Conservation (phyloP, 2,329 filamentous ascomycete genomes). For the Neonectria faginata region DNA sequence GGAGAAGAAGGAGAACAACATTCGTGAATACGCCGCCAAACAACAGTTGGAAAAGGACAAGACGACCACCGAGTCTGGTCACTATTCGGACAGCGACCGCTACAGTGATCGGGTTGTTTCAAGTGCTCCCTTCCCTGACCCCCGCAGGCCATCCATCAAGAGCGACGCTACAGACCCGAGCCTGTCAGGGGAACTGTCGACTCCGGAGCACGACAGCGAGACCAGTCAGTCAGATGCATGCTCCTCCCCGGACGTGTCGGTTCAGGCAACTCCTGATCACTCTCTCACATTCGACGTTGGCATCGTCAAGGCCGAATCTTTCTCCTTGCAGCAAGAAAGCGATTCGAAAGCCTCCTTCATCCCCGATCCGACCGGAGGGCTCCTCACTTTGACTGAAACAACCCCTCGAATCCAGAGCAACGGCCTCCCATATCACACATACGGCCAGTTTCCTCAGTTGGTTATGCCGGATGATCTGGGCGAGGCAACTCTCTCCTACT, state of each 20-base stretch:
- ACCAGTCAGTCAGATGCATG: slow-evolving; percentile 44
- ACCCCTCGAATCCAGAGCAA: slow-evolving; percentile 2
- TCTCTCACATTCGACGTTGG: slow-evolving; percentile 23
- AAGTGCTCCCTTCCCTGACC: slow-evolving; percentile 54
- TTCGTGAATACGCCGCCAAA: slow-evolving; percentile 55
- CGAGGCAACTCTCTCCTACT: slow-evolving; percentile 39
- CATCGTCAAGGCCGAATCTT: slow-evolving; percentile 16
- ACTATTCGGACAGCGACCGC: slow-evolving; percentile 47
- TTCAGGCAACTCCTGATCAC: slow-evolving; percentile 38
- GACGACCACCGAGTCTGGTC: slow-evolving; percentile 37
- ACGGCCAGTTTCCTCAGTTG: slow-evolving; percentile 41
- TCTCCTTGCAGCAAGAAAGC: slow-evolving; percentile 13
- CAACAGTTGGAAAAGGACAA: slow-evolving; percentile 53
- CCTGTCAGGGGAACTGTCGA: slow-evolving; percentile 25
- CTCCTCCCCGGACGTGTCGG: slow-evolving; percentile 39
- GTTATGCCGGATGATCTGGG: slow-evolving; percentile 40
- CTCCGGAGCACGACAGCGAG: slow-evolving; percentile 45
- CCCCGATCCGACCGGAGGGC: slow-evolving; percentile 13
- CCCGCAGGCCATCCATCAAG: slow-evolving; percentile 34
- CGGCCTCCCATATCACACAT: slow-evolving; percentile 13
- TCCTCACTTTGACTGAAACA: slow-evolving; percentile 30
- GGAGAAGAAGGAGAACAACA: slow-evolving; percentile 72
- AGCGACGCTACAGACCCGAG: slow-evolving; percentile 18
- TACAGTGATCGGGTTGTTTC: slow-evolving; percentile 55
- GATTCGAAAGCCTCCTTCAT: not conserved